phyloP scores from a whole-genome alignment of 345 rosid genomes.

The Eucalyptus leucophloia region DNA sequence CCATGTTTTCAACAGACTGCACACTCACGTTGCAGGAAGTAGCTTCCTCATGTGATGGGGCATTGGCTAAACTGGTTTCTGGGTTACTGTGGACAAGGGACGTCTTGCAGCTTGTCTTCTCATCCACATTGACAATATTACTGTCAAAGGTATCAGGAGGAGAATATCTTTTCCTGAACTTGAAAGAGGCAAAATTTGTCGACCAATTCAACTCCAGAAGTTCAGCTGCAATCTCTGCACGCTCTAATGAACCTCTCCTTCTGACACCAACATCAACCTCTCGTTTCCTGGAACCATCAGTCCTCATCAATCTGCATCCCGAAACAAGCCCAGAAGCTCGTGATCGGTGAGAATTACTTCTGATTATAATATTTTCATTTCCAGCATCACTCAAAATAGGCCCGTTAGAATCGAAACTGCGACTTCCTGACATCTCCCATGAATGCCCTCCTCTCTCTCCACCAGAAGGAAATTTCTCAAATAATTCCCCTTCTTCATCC shows the following conservation, averaged over 20 bases:
- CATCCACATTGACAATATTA: not conserved
- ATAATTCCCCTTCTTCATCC: conserved; percentile 42
- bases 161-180: conserved; percentile 7
- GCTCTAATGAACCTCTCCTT: conserved; percentile 42
- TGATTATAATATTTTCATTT: conserved; percentile 15
- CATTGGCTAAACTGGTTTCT: not conserved
- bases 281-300: conserved; percentile 8
- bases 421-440: conserved; percentile 38
- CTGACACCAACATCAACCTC: conserved; percentile 2
- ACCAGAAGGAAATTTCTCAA: not conserved
- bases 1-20: not conserved
- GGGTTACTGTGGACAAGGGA: not conserved
- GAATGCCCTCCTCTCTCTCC: conserved; percentile 13
- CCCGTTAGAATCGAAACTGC: conserved; percentile 22
- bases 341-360: conserved; percentile 22
- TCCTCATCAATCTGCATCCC: conserved; percentile 34
- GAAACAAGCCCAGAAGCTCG: conserved; percentile 40
- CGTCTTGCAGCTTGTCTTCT: not conserved
- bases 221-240: conserved; percentile 80
- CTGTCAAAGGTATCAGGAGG: not conserved
- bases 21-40: not conserved
- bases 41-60: not conserved
- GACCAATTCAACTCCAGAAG: conserved; percentile 87
- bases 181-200: conserved; percentile 43
- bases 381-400: conserved; percentile 5